Evolutionary conservation across 495 filamentous ascomycete genomes (phyloP).

Genomic region (Clohesyomyces aquaticus): DNA sequence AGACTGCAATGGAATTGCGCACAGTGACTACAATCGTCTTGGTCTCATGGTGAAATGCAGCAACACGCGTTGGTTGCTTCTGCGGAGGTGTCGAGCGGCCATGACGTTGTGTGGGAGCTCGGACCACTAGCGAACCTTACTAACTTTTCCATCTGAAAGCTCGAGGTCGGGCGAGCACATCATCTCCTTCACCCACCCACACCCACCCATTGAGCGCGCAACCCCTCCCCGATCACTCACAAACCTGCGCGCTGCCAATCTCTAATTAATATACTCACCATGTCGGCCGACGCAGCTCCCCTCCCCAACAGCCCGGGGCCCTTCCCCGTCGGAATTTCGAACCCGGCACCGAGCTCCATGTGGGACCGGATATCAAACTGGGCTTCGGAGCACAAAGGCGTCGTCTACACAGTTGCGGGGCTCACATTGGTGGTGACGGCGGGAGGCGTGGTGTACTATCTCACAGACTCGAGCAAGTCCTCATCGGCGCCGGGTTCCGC

Average conservation of each 20-base stretch:
- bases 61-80: too few species aligned
- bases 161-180: slow-evolving; percentile 2
- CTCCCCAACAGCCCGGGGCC: slow-evolving; percentile 51
- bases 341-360: slow-evolving; percentile 65
- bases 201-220: slow-evolving; percentile 23
- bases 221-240: slow-evolving; percentile 10
- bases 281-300: slow-evolving; percentile 33
- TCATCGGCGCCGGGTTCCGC: slow-evolving; percentile 13
- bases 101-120: slow-evolving; percentile 24
- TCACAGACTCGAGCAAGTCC: slow-evolving; percentile 55
- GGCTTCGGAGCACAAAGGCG: slow-evolving; percentile 91
- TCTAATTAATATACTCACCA: slow-evolving; percentile 4
- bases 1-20: too few species aligned
- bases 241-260: slow-evolving; percentile 3
- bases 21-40: too few species aligned
- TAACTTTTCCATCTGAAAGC: slow-evolving; percentile 31
- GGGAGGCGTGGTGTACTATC: slow-evolving; percentile 90
- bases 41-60: too few species aligned
- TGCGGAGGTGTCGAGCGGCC: too few species aligned
- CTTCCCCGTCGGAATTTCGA: slow-evolving; percentile 44
- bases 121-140: slow-evolving; percentile 17
- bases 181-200: slow-evolving; percentile 30
- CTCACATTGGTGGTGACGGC: slow-evolving; percentile 87
- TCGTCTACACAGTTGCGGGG: slow-evolving; percentile 94
- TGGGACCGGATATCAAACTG: slow-evolving; percentile 90